A percentile compares a stretch with the other conserved stretches of the same genome.
phyloP scores from a whole-genome alignment of 768 basidiomycete species.

The Kwoniella mangroviensis region DNA sequence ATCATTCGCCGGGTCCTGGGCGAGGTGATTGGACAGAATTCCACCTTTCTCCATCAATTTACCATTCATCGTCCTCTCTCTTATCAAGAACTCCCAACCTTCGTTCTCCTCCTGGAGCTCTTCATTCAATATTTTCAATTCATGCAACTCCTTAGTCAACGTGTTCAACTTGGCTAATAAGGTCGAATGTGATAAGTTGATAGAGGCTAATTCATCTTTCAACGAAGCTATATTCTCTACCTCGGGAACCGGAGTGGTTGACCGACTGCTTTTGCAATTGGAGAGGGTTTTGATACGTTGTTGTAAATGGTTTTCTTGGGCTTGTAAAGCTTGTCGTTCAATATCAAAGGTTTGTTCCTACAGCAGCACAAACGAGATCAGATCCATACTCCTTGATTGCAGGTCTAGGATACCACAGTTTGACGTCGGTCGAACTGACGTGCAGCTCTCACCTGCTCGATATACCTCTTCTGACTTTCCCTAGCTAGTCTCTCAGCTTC shows the following conservation, averaged over 20 bases:
- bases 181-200: constrained; percentile 81
- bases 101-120: constrained; percentile 86
- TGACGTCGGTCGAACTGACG: neutral
- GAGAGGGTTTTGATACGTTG: constrained; percentile 24
- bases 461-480: constrained; percentile 44
- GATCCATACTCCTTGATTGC: neutral
- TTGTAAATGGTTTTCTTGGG: constrained; percentile 43
- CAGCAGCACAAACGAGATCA: neutral
- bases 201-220: constrained; percentile 72
- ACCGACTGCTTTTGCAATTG: neutral
- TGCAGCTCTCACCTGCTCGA: constrained; percentile 45
- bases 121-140: constrained; percentile 84
- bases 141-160: constrained; percentile 79
- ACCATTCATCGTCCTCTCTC: constrained; percentile 90
- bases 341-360: constrained; percentile 52
- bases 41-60: constrained; percentile 16
- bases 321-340: constrained; percentile 46
- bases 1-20: constrained; percentile 2
- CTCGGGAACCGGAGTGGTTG: constrained; percentile 5
- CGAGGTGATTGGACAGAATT: neutral
- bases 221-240: constrained; percentile 14
- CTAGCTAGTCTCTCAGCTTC: constrained; percentile 39
- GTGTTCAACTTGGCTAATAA: constrained; percentile 83
- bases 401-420: neutral
- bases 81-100: constrained; percentile 89